phyloP scores from a whole-genome alignment of 805 yeast genomes.

The Sungouiella blattae region DNA sequence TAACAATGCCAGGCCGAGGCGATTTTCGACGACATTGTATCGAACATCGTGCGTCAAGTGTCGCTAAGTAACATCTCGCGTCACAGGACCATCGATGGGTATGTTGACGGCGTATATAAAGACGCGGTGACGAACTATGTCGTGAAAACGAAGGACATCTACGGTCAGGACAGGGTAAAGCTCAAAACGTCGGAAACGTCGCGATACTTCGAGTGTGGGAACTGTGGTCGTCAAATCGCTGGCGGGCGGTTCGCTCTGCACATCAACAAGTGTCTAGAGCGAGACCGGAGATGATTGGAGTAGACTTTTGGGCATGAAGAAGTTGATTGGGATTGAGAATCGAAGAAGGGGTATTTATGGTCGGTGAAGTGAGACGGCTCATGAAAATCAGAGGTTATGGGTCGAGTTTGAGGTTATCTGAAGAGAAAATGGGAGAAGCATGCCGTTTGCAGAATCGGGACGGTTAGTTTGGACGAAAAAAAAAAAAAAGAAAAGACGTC shows the following conservation, averaged over 20 bases:
- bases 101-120: slow-evolving; percentile 4
- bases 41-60: slow-evolving; percentile 30
- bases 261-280: slow-evolving; percentile 82
- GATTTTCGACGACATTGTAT: slow-evolving; percentile 31
- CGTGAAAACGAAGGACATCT: slow-evolving; percentile 38
- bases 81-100: slow-evolving; percentile 15
- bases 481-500: too few species aligned
- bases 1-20: slow-evolving; percentile 32
- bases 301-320: too few species aligned
- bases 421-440: too few species aligned
- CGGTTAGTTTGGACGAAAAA: too few species aligned
- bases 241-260: slow-evolving; percentile 93
- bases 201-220: slow-evolving; percentile 70
- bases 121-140: slow-evolving; percentile 13
- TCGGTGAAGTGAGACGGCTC: too few species aligned
- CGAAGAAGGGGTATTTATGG: too few species aligned
- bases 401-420: too few species aligned
- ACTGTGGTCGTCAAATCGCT: slow-evolving; percentile 83
- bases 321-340: too few species aligned
- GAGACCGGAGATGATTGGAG: too few species aligned
- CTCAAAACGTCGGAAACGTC: slow-evolving; percentile 43
- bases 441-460: too few species aligned
- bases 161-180: slow-evolving; percentile 47
- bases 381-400: too few species aligned
- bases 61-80: slow-evolving; percentile 23